A percentile compares a stretch with the other conserved stretches of the same genome.
phyloP scores from a whole-genome alignment of 495 filamentous ascomycete species.

The Aspergillus haitiensis region DNA sequence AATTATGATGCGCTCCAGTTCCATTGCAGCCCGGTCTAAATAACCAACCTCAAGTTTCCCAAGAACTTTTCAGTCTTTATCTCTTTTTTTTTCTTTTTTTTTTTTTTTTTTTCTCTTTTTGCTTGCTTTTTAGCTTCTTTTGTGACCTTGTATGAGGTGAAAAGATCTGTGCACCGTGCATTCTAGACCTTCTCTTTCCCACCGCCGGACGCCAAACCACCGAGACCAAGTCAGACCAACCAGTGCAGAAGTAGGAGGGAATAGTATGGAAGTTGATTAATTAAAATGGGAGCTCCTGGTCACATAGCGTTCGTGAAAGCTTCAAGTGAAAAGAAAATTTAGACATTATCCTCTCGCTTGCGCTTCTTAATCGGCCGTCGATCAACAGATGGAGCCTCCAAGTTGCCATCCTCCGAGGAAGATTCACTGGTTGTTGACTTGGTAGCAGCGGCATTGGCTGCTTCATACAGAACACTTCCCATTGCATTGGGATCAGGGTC shows the following conservation, averaged over 20 bases:
- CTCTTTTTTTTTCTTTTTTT: constrained; percentile 4
- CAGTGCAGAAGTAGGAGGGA: constrained; percentile 17
- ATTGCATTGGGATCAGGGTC: constrained; percentile 61
- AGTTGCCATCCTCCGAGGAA: constrained; percentile 44
- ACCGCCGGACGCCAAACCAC: constrained; percentile 45
- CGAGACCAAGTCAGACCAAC: constrained; percentile 32
- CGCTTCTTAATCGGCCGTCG: constrained; percentile 68
- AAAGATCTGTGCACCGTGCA: constrained; percentile 29
- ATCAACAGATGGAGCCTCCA: constrained; percentile 46
- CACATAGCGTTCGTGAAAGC: constrained; percentile 42
- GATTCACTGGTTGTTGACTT: constrained; percentile 52
- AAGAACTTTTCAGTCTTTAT: constrained; percentile 4
- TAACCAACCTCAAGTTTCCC: constrained; percentile 14
- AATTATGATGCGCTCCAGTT: constrained; percentile 26
- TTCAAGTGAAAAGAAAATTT: constrained; percentile 25
- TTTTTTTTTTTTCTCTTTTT: constrained; percentile 8
- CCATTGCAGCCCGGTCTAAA: constrained; percentile 25
- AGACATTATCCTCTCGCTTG: constrained; percentile 60
- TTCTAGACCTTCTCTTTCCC: constrained; percentile 27
- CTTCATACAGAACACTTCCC: constrained; percentile 74
- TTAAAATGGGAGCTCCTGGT: constrained; percentile 44
- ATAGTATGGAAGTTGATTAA: constrained; percentile 22
- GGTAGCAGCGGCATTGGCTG: constrained; percentile 64
- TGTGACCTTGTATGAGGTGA: not conserved
- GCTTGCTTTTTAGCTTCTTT: constrained; percentile 7